Conservation (phyloP, 805 yeast species). For the Clavispora carvajalis region DNA sequence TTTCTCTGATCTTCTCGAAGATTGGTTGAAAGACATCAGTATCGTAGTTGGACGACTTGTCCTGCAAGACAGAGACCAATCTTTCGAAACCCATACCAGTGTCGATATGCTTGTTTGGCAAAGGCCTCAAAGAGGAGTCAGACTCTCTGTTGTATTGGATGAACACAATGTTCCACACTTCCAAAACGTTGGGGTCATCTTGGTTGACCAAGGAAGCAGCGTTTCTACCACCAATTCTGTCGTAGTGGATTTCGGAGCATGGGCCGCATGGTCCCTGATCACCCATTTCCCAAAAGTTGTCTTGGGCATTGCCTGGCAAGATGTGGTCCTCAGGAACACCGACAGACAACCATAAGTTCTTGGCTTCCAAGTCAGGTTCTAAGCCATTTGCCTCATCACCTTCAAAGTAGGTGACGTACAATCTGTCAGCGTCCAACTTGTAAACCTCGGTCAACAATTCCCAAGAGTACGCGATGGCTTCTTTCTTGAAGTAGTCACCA, state of each 20-base stretch:
- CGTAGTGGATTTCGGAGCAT: conserved; percentile 96
- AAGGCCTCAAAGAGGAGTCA: conserved; percentile 67
- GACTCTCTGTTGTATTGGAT: conserved; percentile 95
- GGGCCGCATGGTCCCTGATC: conserved; percentile 99
- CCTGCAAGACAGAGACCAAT: conserved; percentile 88
- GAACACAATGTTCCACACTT: conserved; percentile 96
- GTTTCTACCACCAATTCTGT: conserved; percentile 97
- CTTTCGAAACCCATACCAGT: conserved; percentile 99
- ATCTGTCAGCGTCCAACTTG: conserved; percentile 69
- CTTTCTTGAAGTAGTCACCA: conserved; percentile 97
- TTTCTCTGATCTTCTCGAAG: conserved; percentile 79
- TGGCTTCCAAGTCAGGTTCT: conserved; percentile 92
- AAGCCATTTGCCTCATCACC: conserved; percentile 82
- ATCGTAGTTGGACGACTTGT: conserved; percentile 89
- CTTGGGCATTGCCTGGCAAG: conserved; percentile 83
- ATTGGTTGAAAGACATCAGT: conserved; percentile 94
- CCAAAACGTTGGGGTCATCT: conserved; percentile 98
- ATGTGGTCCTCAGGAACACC: conserved; percentile 93
- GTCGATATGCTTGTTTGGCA: conserved; percentile 94
- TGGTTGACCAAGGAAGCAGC: conserved; percentile 85
- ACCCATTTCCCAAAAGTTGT: conserved; percentile 99
- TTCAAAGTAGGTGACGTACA: conserved; percentile 94
- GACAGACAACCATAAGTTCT: conserved; percentile 73
- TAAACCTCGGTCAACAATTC: conserved; percentile 82
- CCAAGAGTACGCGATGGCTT: conserved; percentile 88